phyloP scores from a whole-genome alignment of 306 rosid genomes.

The Prunus davidiana region DNA sequence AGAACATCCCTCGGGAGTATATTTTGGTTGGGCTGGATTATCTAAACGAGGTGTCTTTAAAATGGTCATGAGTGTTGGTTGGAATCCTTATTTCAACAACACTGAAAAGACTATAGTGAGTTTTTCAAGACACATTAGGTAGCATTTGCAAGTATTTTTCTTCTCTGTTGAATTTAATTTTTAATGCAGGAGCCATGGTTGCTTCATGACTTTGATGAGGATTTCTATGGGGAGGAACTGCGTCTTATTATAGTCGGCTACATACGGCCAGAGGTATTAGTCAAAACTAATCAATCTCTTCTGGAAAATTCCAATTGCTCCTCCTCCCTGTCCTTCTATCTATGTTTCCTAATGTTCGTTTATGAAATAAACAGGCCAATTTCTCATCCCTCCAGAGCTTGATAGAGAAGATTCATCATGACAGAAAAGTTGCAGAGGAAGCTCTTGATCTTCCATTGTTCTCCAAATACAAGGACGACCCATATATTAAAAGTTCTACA shows the following conservation, averaged over 20 bases:
- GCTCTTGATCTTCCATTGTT: constrained; percentile 89
- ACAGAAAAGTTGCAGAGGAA: constrained; percentile 60
- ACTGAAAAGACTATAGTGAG: constrained; percentile 87
- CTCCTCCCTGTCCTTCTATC: not conserved
- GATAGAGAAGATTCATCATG: constrained; percentile 77
- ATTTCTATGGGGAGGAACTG: constrained; percentile 85
- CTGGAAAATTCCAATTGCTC: not conserved
- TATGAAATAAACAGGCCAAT: constrained; percentile 56
- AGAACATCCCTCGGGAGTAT: constrained; percentile 81
- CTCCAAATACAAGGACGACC: constrained; percentile 59
- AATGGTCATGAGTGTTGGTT: constrained; percentile 95
- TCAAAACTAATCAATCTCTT: not conserved
- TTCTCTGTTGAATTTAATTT: constrained; percentile 11
- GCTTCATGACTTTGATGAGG: constrained; percentile 71
- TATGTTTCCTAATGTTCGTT: constrained; percentile 8
- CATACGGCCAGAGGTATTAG: constrained; percentile 79
- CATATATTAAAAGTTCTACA: constrained; percentile 37
- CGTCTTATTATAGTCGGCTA: constrained; percentile 85
- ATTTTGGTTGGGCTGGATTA: constrained; percentile 93
- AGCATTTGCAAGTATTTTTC: constrained; percentile 18
- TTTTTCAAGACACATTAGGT: constrained; percentile 6
- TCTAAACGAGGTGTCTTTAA: constrained; percentile 63
- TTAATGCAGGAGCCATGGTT: constrained; percentile 85
- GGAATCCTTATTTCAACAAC: constrained; percentile 90
- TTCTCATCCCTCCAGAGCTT: constrained; percentile 74